Base-by-base conservation (phyloP, 441 rosid genomes). In the Pelargonium fulgidum region DNA sequence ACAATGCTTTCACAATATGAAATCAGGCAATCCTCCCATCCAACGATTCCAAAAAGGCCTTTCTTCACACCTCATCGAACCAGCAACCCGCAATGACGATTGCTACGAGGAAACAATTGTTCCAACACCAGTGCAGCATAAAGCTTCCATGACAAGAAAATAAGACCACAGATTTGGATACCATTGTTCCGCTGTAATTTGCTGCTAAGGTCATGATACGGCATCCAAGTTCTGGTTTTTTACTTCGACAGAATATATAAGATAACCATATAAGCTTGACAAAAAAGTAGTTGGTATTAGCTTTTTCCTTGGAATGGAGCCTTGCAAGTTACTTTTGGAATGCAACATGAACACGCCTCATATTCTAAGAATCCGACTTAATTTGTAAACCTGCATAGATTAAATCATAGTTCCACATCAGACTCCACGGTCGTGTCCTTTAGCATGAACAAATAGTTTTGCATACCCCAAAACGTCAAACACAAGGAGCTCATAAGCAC, bases 341-440 rank as follows among this genome's bases (percentile, higher is more conserved):
- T 52, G 47, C 67, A 33, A 62, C 11, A 61, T 7, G 68, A 33
- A 62, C 11, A 52, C 8, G 67, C 70, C 67, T 87, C 84, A 92
- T 39, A 89, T 78, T 78, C 98, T 80, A 68, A 89, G 80, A 74
- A 92, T 92, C 76, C 98, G 86, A 64, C 81, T 83, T 78, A 93
- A 74, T 76, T 85, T 93, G 83, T 89, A 93, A 64, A 90, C 96
- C 97, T 93, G 83, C 79, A 77, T 62, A 73, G 67, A 64, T 14
- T 26, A 12, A 68, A 44, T 20, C 36, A 7, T 17, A 66, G 7
- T 58, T 70, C 45, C 56, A 69, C 69, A 65, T 58, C 63, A 58
- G 63, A 58, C 24, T 58, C 12, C 63, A 19, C 1, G 4, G n/a
- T 19, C 6, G 33, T 58, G 3, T 58, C 12, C 63, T 58, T 58